Percentiles rank a stretch among this genome's conserved stretches.
These are phyloP conservation scores for Blumeriella jaapii DNA, from an alignment of 2,329 filamentous ascomycete species.

Conservation along the genomic window DNA sequence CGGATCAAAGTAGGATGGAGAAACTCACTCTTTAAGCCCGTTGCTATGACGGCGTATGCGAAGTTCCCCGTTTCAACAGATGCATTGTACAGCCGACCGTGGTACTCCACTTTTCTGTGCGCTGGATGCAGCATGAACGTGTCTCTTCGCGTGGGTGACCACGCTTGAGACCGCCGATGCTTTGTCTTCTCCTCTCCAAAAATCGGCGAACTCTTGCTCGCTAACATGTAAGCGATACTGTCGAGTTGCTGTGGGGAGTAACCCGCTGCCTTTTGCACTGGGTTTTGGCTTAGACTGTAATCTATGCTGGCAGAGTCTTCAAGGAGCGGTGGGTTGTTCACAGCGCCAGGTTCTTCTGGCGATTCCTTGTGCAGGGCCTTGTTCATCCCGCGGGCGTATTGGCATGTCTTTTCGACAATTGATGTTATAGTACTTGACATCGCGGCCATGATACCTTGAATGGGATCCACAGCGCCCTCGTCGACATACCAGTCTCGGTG, in stretches of 20 bases:
- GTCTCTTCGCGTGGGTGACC: slow-evolving; percentile 1
- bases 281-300: slow-evolving; percentile 6
- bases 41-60: slow-evolving; percentile 9
- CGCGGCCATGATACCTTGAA: slow-evolving; percentile 12
- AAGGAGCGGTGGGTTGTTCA: neutral
- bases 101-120: slow-evolving; percentile 10
- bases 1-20: neutral
- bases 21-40: slow-evolving; percentile 11
- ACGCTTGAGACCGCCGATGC: slow-evolving; percentile 4
- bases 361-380: slow-evolving; percentile 8
- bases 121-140: slow-evolving; percentile 1
- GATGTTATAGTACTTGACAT: slow-evolving; percentile 13
- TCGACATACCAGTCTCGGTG: slow-evolving; percentile 23
- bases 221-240: slow-evolving; percentile 15
- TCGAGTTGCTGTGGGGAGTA: slow-evolving; percentile 15
- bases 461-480: slow-evolving; percentile 17
- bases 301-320: slow-evolving; percentile 7
- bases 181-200: slow-evolving; percentile 1
- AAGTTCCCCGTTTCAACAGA: slow-evolving; percentile 15
- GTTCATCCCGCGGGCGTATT: slow-evolving; percentile 12
- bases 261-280: slow-evolving; percentile 10
- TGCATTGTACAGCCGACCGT: slow-evolving; percentile 13
- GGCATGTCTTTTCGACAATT: slow-evolving; percentile 4
- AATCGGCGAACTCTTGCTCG: slow-evolving; percentile 9
- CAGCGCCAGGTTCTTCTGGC: slow-evolving; percentile 1